Percentiles rank a stretch among this genome's conserved stretches.
These are phyloP conservation scores for Alternaria consortialis DNA, from an alignment of 2,329 filamentous ascomycete species.

Conservation along the genomic window DNA sequence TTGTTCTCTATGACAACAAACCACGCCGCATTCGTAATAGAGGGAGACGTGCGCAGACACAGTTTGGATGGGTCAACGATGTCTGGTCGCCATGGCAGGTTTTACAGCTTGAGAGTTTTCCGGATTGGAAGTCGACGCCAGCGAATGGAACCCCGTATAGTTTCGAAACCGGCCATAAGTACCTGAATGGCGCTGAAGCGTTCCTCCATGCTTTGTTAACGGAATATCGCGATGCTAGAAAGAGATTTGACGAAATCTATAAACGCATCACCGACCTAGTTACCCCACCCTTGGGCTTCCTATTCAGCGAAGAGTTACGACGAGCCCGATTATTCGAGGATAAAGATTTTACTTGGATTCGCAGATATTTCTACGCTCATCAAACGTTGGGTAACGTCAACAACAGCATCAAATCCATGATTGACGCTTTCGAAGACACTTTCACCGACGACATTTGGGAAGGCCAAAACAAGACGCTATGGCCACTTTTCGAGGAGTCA, in stretches of 20 bases:
- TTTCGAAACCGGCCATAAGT: slow-evolving; percentile 65
- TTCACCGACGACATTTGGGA: slow-evolving; percentile 69
- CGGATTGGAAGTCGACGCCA: slow-evolving; percentile 60
- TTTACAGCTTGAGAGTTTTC: slow-evolving; percentile 40
- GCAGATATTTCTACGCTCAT: slow-evolving; percentile 70
- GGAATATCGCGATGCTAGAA: slow-evolving; percentile 69
- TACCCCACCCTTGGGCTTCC: slow-evolving; percentile 67
- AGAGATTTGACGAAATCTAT: slow-evolving; percentile 66
- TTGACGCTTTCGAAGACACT: slow-evolving; percentile 64
- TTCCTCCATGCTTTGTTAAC: slow-evolving; percentile 67
- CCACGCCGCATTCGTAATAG: slow-evolving; percentile 61
- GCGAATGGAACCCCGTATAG: slow-evolving; percentile 59
- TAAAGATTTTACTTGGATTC: slow-evolving; percentile 67
- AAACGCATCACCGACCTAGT: slow-evolving; percentile 66
- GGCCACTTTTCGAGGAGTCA: slow-evolving; percentile 63
- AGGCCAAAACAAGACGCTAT: slow-evolving; percentile 63
- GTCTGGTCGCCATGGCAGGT: slow-evolving; percentile 70
- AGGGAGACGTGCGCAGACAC: slow-evolving; percentile 58
- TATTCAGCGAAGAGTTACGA: slow-evolving; percentile 65
- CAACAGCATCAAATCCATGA: slow-evolving; percentile 66
- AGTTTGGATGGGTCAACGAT: slow-evolving; percentile 64
- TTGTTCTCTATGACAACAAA: slow-evolving; percentile 64
- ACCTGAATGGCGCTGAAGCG: slow-evolving; percentile 68
- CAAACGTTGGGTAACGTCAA: slow-evolving; percentile 69
- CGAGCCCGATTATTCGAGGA: slow-evolving; percentile 70